Percentiles rank a stretch among this genome's conserved stretches.
Conservation (phyloP, 768 basidiomycete species). For the Leccinum disarticulatum region DNA sequence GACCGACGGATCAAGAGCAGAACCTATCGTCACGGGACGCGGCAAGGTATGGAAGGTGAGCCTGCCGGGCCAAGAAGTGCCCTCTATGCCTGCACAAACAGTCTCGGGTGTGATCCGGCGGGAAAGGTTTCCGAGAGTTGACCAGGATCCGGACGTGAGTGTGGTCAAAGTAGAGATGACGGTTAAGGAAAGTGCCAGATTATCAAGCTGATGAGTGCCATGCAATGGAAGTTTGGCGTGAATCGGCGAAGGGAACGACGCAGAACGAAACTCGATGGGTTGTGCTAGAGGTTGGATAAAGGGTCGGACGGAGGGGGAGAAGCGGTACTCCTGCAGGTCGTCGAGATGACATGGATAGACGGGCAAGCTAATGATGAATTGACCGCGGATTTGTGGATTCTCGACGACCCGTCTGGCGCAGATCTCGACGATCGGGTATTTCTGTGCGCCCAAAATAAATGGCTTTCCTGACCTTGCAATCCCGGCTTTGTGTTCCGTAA, state of each 20-base stretch:
- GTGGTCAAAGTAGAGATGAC: conserved; percentile 58
- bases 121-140: conserved; percentile 8
- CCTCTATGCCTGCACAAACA: conserved; percentile 57
- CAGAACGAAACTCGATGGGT: conserved; percentile 42
- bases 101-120: conserved; percentile 46
- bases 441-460: conserved; percentile 69
- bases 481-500: conserved; percentile 80
- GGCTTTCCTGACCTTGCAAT: conserved; percentile 66
- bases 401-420: conserved; percentile 46
- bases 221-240: conserved; percentile 59
- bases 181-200: conserved; percentile 68
- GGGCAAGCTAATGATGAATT: conserved; percentile 34
- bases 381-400: conserved; percentile 38
- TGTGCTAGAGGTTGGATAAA: conserved; percentile 40
- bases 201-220: conserved; percentile 84
- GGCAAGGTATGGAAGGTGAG: conserved; percentile 61
- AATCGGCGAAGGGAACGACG: conserved; percentile 47
- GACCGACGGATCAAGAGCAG: conserved; percentile 8
- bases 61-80: conserved; percentile 77
- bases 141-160: conserved; percentile 33
- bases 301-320: conserved; percentile 32
- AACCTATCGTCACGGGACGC: conserved; percentile 20
- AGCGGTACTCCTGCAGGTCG: conserved; percentile 28
- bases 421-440: conserved; percentile 45
- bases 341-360: conserved; percentile 38